phyloP scores from a whole-genome alignment of 2,329 filamentous ascomycete species.

The Sclerotinia trifoliorum region DNA sequence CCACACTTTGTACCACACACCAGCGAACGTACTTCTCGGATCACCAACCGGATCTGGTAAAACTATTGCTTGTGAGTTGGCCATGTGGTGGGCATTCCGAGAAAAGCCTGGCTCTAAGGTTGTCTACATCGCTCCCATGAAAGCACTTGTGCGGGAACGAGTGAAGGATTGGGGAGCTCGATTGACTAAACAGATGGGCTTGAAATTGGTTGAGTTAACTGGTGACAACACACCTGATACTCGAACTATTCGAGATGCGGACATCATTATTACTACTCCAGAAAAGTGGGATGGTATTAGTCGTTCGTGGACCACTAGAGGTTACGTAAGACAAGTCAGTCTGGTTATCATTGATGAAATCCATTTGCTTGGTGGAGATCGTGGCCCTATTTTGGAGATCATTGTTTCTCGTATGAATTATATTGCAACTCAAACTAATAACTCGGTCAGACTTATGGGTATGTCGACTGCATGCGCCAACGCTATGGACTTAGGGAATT shows the following conservation, averaged over 20 bases:
- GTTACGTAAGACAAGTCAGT: conserved; percentile 91
- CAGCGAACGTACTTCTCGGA: conserved; percentile 87
- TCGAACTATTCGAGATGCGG: conserved; percentile 88
- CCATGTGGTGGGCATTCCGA: conserved; percentile 99
- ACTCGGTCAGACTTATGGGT: conserved; percentile 84
- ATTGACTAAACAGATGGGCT: conserved; percentile 75
- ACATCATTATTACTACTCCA: conserved; percentile 98
- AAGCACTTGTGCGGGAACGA: conserved; percentile 92
- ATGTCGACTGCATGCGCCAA: conserved; percentile 99
- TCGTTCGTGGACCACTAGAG: conserved; percentile 96
- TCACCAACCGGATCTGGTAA: conserved; percentile 97
- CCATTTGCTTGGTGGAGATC: conserved; percentile 91
- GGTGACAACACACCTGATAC: conserved; percentile 98
- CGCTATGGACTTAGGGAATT: conserved; percentile 88
- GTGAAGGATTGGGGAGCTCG: conserved; percentile 92
- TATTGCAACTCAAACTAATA: conserved; percentile 90
- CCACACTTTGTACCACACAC: conserved; percentile 90
- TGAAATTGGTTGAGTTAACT: conserved; percentile 92
- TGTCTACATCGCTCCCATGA: conserved; percentile 99
- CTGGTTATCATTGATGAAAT: conserved; percentile 99
- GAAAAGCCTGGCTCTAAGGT: conserved; percentile 94
- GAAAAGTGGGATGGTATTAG: conserved; percentile 99
- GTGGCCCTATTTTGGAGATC: conserved; percentile 96
- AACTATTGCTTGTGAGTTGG: conserved; percentile 90
- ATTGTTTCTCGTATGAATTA: conserved; percentile 97